Evolutionary conservation across 2,329 filamentous ascomycete genomes (phyloP).

Genomic region (Alternaria incomplexa): DNA sequence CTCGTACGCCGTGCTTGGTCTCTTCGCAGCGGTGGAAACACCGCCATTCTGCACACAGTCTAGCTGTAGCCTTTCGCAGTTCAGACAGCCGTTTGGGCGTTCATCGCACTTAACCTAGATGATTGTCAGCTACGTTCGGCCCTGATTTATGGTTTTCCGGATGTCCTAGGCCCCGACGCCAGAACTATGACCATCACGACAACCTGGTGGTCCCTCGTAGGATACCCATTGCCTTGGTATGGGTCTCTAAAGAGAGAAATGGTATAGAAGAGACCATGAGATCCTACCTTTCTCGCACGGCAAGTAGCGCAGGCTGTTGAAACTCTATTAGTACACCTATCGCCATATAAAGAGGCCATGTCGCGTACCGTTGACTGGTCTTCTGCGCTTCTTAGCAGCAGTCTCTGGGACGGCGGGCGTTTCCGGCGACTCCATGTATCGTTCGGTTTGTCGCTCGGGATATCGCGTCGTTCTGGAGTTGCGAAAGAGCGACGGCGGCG

Average conservation of each 20-base stretch:
- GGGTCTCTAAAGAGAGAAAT: neutral
- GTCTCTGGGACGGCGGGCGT: constrained; percentile 13
- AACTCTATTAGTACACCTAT: constrained; percentile 7
- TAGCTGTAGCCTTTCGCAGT: constrained; percentile 38
- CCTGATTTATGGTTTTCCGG: neutral
- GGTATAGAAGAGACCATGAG: neutral
- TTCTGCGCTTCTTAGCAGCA: constrained; percentile 30
- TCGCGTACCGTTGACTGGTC: constrained; percentile 33
- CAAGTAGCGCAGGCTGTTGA: constrained; percentile 24
- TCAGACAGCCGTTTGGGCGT: constrained; percentile 38
- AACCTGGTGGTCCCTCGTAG: neutral
- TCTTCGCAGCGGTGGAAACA: constrained; percentile 19
- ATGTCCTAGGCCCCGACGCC: neutral
- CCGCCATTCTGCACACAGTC: constrained; percentile 36
- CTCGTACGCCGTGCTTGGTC: constrained; percentile 21
- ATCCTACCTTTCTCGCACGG: constrained; percentile 24
- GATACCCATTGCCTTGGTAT: neutral
- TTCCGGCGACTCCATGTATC: constrained; percentile 15
- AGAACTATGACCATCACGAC: neutral
- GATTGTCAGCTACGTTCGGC: constrained; percentile 6
- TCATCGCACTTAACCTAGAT: constrained; percentile 42
- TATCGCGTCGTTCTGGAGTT: constrained; percentile 15
- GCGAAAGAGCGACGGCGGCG: constrained; percentile 8
- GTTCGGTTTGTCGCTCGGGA: constrained; percentile 19
- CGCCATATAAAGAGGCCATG: neutral